A percentile compares a stretch with the other conserved stretches of the same genome.
Conservation (phyloP, 768 basidiomycete genomes). For the Steccherinum ochraceum region DNA sequence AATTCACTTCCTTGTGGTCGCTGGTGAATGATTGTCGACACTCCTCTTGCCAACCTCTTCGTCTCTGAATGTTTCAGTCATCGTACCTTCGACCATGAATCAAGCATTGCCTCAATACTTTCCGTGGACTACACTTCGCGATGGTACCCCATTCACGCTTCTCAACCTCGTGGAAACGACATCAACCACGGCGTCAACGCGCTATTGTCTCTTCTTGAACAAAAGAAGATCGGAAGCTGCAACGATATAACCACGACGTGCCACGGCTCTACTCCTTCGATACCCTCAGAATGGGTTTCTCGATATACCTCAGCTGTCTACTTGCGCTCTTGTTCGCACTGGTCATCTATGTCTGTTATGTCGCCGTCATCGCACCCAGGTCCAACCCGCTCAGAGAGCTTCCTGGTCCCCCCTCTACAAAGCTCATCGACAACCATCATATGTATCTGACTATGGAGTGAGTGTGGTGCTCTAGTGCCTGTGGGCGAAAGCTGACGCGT, state of each 20-base stretch:
- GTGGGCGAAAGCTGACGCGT: background rate
- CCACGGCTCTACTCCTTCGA: background rate
- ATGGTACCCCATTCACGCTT: no score
- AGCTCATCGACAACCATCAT: constrained; percentile 45
- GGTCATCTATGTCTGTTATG: constrained; percentile 18
- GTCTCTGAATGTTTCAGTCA: no score
- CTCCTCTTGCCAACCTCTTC: no score
- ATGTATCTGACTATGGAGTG: constrained; percentile 54
- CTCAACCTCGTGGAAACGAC: no score
- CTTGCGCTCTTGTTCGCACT: constrained; percentile 3
- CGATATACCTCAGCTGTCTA: background rate
- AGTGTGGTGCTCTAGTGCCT: constrained; percentile 17
- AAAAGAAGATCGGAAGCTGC: background rate
- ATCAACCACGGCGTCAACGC: no score
- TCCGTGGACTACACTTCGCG: no score
- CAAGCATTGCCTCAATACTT: no score
- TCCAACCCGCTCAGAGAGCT: constrained; percentile 44
- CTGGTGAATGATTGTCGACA: no score
- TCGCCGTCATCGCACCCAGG: constrained; percentile 21
- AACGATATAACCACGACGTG: background rate
- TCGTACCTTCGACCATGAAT: no score
- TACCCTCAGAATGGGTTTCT: background rate
- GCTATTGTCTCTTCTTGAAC: background rate
- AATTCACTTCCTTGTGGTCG: no score
- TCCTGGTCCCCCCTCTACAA: constrained; percentile 51